Percentiles rank a stretch among this genome's conserved stretches.
These are phyloP conservation scores for Patellaria atrata DNA, from an alignment of 495 filamentous ascomycete species.

Conservation along the genomic window DNA sequence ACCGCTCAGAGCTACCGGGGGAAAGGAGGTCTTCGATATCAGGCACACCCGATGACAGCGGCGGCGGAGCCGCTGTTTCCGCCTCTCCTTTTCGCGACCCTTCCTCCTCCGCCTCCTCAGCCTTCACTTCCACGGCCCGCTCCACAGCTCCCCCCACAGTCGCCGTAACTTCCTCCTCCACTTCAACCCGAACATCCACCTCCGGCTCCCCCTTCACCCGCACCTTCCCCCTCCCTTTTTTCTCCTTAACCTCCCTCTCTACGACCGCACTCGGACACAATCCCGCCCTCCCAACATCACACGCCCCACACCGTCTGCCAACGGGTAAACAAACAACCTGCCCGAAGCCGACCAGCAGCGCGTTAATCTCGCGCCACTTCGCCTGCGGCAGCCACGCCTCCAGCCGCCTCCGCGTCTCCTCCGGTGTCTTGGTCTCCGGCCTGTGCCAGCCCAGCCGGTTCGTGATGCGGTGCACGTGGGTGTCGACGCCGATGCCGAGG, in stretches of 20 bases:
- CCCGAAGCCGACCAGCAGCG: constrained; percentile 78
- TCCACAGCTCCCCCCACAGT: constrained; percentile 12
- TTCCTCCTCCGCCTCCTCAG: constrained; percentile 8
- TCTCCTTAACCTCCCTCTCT: constrained; percentile 30
- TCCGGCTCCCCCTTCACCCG: constrained; percentile 30
- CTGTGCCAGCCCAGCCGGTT: constrained; percentile 94
- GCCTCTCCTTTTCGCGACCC: constrained; percentile 5
- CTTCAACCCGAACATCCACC: constrained; percentile 7
- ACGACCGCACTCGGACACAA: constrained; percentile 59
- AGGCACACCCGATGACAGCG: too few relatives aligned
- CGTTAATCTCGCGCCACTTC: constrained; percentile 89
- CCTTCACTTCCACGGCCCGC: constrained; percentile 14
- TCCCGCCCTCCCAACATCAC: constrained; percentile 54
- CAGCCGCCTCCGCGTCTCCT: constrained; percentile 66
- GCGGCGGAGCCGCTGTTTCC: constrained; percentile 1
- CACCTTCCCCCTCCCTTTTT: constrained; percentile 32
- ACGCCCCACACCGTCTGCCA: constrained; percentile 67
- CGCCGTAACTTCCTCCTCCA: constrained; percentile 11
- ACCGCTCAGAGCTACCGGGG: too few relatives aligned
- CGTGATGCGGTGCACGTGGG: constrained; percentile 73
- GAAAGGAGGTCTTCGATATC: constrained; percentile 21
- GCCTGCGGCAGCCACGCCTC: constrained; percentile 77
- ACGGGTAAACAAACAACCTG: constrained; percentile 79
- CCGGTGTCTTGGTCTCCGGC: constrained; percentile 67
- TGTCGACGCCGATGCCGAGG: constrained; percentile 52